These are phyloP conservation scores for Colletotrichum scovillei DNA, from an alignment of 2,329 filamentous ascomycete species.

Conservation along the genomic window DNA sequence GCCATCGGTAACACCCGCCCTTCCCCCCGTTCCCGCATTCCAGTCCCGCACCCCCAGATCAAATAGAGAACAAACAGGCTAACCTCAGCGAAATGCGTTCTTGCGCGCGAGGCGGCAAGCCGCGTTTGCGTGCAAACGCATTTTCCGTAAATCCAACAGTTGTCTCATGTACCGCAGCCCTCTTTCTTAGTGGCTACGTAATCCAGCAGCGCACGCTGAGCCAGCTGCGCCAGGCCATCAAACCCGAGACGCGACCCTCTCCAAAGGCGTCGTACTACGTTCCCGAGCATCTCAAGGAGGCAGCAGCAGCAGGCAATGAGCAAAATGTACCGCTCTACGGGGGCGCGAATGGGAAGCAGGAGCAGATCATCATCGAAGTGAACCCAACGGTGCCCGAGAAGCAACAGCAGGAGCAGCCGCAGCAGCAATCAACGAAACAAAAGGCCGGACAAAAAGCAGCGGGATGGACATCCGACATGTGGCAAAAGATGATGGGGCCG, in stretches of 20 bases:
- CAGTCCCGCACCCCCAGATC: conserved; percentile 13
- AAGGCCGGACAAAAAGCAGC: conserved; percentile 31
- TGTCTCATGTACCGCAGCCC: conserved; percentile 79
- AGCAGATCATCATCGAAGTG: conserved; percentile 48
- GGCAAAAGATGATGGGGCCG: conserved; percentile 22
- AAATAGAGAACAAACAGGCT: conserved; percentile 5
- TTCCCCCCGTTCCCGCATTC: conserved; percentile 27
- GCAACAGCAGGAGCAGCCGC: conserved; percentile 13
- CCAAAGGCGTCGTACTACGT: conserved; percentile 58
- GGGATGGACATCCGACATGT: conserved; percentile 30
- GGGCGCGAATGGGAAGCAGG: conserved; percentile 18
- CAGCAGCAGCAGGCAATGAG: conserved; percentile 52
- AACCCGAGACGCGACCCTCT: conserved; percentile 56
- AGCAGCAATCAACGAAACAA: conserved; percentile 28
- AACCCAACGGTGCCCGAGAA: conserved; percentile 45
- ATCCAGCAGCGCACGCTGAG: conserved; percentile 88
- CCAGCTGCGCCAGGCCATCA: conserved; percentile 80
- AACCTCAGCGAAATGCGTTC: conserved; percentile 4
- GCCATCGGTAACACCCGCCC: conserved; percentile 65
- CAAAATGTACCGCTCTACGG: conserved; percentile 37
- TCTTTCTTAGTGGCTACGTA: conserved; percentile 89
- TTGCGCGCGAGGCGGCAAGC: conserved; percentile 7
- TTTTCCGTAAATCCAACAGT: conserved; percentile 57
- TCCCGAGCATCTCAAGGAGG: conserved; percentile 60
- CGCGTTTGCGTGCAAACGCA: conserved; percentile 20